Conservation (phyloP, 164 flowering plant genomes). For the Buxus sempervirens region DNA sequence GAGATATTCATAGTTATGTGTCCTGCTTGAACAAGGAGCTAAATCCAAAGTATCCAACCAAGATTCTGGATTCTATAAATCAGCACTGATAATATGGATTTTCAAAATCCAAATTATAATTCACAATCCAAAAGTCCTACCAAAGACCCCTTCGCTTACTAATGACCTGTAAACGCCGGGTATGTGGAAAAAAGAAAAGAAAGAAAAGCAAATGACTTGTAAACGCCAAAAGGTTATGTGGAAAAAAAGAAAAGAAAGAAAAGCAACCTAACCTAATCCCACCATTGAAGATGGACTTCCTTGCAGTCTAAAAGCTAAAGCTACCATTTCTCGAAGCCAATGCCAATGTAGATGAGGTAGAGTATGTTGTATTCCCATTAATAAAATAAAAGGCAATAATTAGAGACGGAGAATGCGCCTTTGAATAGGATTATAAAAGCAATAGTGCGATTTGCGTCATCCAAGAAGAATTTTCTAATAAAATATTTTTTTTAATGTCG, state of each 20-base stretch:
- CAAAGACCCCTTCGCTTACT: too few relatives aligned
- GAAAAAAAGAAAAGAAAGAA: background rate
- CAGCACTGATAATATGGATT: too few relatives aligned
- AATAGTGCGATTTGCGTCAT: background rate
- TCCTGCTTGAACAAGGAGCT: too few relatives aligned
- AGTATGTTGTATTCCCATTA: background rate
- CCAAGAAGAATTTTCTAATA: background rate
- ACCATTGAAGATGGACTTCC: background rate
- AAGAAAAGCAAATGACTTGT: background rate
- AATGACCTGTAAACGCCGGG: too few relatives aligned
- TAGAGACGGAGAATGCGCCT: background rate
- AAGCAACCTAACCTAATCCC: background rate
- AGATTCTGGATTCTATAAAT: too few relatives aligned
- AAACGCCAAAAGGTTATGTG: background rate
- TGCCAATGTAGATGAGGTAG: background rate
- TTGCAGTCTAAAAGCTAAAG: too few relatives aligned
- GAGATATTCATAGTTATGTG: too few relatives aligned
- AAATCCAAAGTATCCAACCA: too few relatives aligned
- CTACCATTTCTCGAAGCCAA: too few relatives aligned
- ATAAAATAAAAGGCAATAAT: background rate
- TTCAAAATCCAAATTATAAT: too few relatives aligned
- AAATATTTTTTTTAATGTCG: background rate
- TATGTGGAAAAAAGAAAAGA: too few relatives aligned
- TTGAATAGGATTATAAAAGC: background rate
- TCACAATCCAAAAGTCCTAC: too few relatives aligned